Evolutionary conservation across 495 filamentous ascomycete species (phyloP).

Genomic region (Xeromyces bisporus): DNA sequence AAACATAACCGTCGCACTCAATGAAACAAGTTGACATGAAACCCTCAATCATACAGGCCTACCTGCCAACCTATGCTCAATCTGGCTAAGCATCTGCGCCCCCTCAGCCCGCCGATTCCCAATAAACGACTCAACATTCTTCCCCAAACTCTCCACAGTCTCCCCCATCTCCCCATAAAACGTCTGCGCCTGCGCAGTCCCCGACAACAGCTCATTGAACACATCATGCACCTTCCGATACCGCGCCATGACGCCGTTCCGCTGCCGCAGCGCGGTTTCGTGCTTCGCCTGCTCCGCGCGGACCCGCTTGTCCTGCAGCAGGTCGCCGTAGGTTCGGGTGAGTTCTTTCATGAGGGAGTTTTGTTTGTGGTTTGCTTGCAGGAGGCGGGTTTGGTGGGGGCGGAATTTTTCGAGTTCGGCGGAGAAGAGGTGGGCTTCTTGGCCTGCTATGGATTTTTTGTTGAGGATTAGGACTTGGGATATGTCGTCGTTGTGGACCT

Average conservation of each 20-base stretch:
- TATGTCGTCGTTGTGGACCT: slow-evolving; percentile 94
- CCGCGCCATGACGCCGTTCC: slow-evolving; percentile 61
- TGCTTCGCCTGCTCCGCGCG: slow-evolving; percentile 89
- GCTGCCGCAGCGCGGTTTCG: slow-evolving; percentile 68
- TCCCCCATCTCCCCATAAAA: slow-evolving; percentile 96
- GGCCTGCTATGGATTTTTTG: slow-evolving; percentile 74
- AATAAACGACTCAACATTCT: slow-evolving; percentile 94
- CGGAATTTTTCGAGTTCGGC: slow-evolving; percentile 91
- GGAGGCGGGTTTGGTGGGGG: slow-evolving; percentile 75
- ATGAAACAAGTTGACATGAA: no score
- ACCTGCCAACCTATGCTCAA: no score
- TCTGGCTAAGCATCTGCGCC: slow-evolving; percentile 70
- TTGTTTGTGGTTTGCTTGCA: slow-evolving; percentile 91
- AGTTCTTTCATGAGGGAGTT: slow-evolving; percentile 87
- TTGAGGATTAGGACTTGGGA: slow-evolving; percentile 93
- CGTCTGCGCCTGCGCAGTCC: slow-evolving; percentile 65
- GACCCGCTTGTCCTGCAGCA: slow-evolving; percentile 89
- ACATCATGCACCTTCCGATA: slow-evolving; percentile 89
- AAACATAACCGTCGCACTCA: no score
- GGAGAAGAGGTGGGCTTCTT: slow-evolving; percentile 81
- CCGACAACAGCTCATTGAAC: slow-evolving; percentile 78
- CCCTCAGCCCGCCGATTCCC: slow-evolving; percentile 87
- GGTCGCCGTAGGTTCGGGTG: slow-evolving; percentile 67
- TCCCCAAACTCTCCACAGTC: slow-evolving; percentile 82
- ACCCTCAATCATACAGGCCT: no score